A percentile compares a stretch with the other conserved stretches of the same genome.
phyloP scores from a whole-genome alignment of 306 rosid genomes.

The Malus orientalis region DNA sequence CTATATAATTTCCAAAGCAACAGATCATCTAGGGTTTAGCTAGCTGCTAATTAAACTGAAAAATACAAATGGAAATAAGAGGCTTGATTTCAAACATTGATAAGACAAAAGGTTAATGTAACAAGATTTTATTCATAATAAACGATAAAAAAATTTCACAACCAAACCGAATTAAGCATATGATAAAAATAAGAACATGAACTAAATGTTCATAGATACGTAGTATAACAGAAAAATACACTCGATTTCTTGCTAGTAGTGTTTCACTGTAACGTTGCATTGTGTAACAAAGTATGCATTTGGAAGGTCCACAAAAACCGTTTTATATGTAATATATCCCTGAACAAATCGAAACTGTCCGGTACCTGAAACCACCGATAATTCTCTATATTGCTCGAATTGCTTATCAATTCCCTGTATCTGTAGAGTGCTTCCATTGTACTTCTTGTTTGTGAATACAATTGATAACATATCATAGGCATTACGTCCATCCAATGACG shows the following conservation, averaged over 20 bases:
- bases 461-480: neutral
- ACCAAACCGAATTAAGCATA: too few species aligned
- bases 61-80: too few species aligned
- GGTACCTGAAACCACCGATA: neutral
- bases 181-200: too few species aligned
- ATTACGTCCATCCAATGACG: conserved; percentile 10
- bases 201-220: too few species aligned
- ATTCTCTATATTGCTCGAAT: neutral
- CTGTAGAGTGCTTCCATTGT: neutral
- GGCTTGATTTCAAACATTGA: too few species aligned
- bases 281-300: neutral
- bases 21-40: too few species aligned
- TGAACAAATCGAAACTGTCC: neutral
- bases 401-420: neutral
- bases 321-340: conserved; percentile 16
- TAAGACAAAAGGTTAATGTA: too few species aligned
- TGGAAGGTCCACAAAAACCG: neutral
- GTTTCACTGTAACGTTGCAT: conserved; percentile 17
- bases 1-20: too few species aligned
- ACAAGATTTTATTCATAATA: too few species aligned
- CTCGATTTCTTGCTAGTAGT: neutral
- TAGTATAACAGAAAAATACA: too few species aligned
- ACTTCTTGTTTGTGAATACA: conserved; percentile 21
- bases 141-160: too few species aligned
- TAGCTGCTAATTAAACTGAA: too few species aligned